Evolutionary conservation across 371 early-diverging fungal genomes (phyloP).

Genomic region (Aphelidium insulamus): DNA sequence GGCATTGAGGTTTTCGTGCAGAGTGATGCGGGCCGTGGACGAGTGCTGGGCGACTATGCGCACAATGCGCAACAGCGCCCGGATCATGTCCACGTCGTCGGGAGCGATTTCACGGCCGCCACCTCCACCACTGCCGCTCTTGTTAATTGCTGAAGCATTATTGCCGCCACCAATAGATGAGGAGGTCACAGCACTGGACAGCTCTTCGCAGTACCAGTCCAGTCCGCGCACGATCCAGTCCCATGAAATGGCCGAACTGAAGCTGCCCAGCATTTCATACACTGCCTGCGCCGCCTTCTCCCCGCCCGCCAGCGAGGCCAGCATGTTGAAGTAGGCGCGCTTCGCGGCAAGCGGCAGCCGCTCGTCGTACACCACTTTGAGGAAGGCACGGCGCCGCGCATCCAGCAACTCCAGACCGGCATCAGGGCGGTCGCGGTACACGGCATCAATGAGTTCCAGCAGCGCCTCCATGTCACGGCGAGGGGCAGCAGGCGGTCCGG

Average conservation of each 20-base stretch:
- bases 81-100: slow-evolving; percentile 31
- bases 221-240: slow-evolving; percentile 1
- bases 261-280: no score
- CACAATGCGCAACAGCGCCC: slow-evolving; percentile 37
- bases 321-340: slow-evolving; percentile 39
- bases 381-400: slow-evolving; percentile 5
- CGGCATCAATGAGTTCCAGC: slow-evolving; percentile 32
- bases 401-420: slow-evolving; percentile 55
- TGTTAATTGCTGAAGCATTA: no score
- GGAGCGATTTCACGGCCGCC: slow-evolving; percentile 32
- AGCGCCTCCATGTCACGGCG: slow-evolving; percentile 36
- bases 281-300: slow-evolving; percentile 27
- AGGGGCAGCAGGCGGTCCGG: no score
- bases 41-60: slow-evolving; percentile 33
- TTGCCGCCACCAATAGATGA: no score
- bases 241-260: slow-evolving; percentile 6
- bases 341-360: slow-evolving; percentile 15
- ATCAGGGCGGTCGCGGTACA: slow-evolving; percentile 48
- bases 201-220: no score
- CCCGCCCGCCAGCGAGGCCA: slow-evolving; percentile 49
- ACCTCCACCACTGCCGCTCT: no score
- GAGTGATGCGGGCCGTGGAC: slow-evolving; percentile 22
- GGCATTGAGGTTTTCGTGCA: slow-evolving; percentile 34
- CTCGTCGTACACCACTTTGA: background rate
- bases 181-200: no score